Percentiles rank a stretch among this genome's conserved stretches.
These are phyloP conservation scores for Fraxinus latifolia DNA, from an alignment of 305 asterid species.

Conservation along the genomic window DNA sequence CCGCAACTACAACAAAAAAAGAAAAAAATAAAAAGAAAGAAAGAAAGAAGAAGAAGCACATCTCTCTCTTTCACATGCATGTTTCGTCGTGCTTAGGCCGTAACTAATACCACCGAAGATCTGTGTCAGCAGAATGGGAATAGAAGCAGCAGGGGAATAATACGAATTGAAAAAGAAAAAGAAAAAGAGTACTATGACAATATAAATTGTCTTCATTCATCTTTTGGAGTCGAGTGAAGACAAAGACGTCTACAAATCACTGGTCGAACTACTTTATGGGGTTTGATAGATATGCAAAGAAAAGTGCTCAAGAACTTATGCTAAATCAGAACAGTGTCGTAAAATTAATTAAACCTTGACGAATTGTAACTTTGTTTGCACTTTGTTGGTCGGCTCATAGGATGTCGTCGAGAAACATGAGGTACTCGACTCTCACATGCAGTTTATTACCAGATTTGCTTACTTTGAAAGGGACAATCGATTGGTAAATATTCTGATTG, in stretches of 20 bases:
- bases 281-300: neutral
- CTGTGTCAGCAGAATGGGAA: neutral
- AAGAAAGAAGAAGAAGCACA: conserved; percentile 4
- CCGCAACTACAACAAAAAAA: neutral
- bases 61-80: conserved; percentile 10
- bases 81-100: neutral
- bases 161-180: neutral
- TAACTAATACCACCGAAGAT: neutral
- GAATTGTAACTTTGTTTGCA: too few relatives aligned
- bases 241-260: conserved; percentile 9
- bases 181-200: neutral
- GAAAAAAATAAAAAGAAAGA: too few relatives aligned
- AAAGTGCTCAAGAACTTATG: neutral
- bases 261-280: conserved; percentile 15
- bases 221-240: conserved; percentile 13
- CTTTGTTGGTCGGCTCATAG: neutral
- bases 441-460: neutral
- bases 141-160: conserved; percentile 20
- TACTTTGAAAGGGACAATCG: neutral
- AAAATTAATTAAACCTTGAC: neutral
- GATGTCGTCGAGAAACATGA: neutral
- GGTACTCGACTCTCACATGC: neutral
- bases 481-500: too few relatives aligned
- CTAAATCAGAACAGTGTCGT: neutral
- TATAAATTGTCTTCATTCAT: neutral